A percentile compares a stretch with the other conserved stretches of the same genome.
phyloP scores from a whole-genome alignment of 305 asterid species.

The Fraxinus latifolia region DNA sequence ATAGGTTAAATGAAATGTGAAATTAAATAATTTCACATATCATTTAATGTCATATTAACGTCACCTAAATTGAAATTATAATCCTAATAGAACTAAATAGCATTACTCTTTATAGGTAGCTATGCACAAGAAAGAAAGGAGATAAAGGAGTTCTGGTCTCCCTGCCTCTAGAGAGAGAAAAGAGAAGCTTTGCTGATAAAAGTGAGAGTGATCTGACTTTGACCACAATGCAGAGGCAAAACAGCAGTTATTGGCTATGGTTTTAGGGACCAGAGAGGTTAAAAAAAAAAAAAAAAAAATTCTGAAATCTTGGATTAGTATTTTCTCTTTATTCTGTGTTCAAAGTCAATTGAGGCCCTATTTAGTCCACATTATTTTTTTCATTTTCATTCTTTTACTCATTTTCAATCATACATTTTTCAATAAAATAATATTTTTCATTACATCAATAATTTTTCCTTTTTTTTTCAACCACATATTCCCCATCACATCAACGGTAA shows the following conservation, averaged over 20 bases:
- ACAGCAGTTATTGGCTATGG: conserved; percentile 9
- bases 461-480: too few species aligned
- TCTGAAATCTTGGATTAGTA: neutral
- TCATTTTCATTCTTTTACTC: too few species aligned
- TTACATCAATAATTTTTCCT: too few species aligned
- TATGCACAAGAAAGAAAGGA: conserved; percentile 5
- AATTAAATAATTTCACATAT: too few species aligned
- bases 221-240: neutral
- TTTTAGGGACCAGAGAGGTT: neutral
- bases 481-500: too few species aligned
- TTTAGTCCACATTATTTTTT: too few species aligned
- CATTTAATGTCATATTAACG: too few species aligned
- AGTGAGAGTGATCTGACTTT: neutral
- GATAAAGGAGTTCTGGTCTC: conserved; percentile 16
- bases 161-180: neutral
- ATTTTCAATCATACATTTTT: too few species aligned
- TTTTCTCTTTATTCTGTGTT: neutral
- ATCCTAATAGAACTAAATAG: too few species aligned
- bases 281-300: neutral
- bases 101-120: neutral
- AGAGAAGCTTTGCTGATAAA: neutral
- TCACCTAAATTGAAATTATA: too few species aligned
- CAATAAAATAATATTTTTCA: too few species aligned
- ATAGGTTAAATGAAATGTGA: too few species aligned
- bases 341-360: neutral